These are phyloP conservation scores for Jamesozyma jinghongensis DNA, from an alignment of 805 yeast genomes.

Conservation along the genomic window DNA sequence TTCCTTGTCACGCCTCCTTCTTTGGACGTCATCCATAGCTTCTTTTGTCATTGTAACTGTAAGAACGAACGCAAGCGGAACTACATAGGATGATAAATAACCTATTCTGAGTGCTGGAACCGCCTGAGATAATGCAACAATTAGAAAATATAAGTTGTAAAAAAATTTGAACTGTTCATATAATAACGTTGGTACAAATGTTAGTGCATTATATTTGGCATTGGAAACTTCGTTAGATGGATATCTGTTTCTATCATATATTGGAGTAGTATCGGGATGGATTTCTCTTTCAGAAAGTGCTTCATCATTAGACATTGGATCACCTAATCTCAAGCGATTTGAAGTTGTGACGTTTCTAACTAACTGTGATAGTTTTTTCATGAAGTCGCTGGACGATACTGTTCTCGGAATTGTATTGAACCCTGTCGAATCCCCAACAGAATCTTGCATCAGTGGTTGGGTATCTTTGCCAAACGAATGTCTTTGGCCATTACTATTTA, in stretches of 20 bases:
- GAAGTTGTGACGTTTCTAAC: conserved; percentile 3
- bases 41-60: conserved; percentile 92
- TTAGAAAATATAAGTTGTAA: conserved; percentile 81
- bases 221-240: conserved; percentile 80
- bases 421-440: conserved; percentile 1
- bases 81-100: conserved; percentile 82
- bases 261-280: conserved; percentile 35
- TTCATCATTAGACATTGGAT: conserved; percentile 14
- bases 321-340: conserved; percentile 4
- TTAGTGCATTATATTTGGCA: conserved; percentile 83
- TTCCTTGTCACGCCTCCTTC: conserved; percentile 84
- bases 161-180: conserved; percentile 97
- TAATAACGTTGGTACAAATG: conserved; percentile 80
- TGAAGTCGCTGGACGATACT: conserved; percentile 1
- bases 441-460: conserved; percentile 11
- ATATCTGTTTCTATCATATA: conserved; percentile 29
- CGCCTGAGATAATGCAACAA: conserved; percentile 91
- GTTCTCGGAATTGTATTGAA: conserved; percentile 2
- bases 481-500: conserved; percentile 4
- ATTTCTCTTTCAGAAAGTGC: conserved; percentile 34
- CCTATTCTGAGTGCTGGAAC: conserved; percentile 89
- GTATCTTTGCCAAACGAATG: conserved; percentile 16
- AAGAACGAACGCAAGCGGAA: conserved; percentile 88
- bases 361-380: neutral
- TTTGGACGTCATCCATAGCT: conserved; percentile 85